phyloP scores from a whole-genome alignment of 2,329 filamentous ascomycete species.

The Neofusicoccum sp. region DNA sequence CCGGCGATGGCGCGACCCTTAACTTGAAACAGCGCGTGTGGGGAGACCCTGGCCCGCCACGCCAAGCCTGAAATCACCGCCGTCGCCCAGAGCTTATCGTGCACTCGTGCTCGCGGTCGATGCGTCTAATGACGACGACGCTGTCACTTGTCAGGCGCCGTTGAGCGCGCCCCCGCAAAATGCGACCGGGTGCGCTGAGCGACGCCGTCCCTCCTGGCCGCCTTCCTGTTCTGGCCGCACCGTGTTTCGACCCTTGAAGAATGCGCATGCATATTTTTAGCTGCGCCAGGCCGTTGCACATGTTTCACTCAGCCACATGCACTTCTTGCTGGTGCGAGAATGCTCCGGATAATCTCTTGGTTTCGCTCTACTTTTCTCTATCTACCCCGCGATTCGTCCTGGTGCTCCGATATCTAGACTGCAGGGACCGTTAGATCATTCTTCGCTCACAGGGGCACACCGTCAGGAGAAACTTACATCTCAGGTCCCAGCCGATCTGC shows the following conservation, averaged over 20 bases:
- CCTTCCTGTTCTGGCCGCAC: constrained; percentile 2
- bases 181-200: neutral
- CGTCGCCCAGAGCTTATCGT: neutral
- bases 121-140: neutral
- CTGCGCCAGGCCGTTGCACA: neutral
- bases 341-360: neutral
- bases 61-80: constrained; percentile 1
- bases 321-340: neutral
- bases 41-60: constrained; percentile 15
- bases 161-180: neutral
- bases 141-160: neutral
- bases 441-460: neutral
- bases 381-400: neutral
- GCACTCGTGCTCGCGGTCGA: neutral
- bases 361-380: constrained; percentile 1
- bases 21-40: constrained; percentile 10
- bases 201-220: neutral
- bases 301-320: constrained; percentile 15
- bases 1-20: constrained; percentile 9
- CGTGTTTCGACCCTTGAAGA: constrained; percentile 12
- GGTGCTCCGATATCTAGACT: neutral
- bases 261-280: constrained; percentile 14
- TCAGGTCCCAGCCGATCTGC: constrained; percentile 74
- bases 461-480: constrained; percentile 45
- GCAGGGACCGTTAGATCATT: neutral